Percentiles rank a stretch among this genome's conserved stretches.
These are phyloP conservation scores for Fusarium aywerte DNA, from an alignment of 2,329 filamentous ascomycete species.

Conservation along the genomic window DNA sequence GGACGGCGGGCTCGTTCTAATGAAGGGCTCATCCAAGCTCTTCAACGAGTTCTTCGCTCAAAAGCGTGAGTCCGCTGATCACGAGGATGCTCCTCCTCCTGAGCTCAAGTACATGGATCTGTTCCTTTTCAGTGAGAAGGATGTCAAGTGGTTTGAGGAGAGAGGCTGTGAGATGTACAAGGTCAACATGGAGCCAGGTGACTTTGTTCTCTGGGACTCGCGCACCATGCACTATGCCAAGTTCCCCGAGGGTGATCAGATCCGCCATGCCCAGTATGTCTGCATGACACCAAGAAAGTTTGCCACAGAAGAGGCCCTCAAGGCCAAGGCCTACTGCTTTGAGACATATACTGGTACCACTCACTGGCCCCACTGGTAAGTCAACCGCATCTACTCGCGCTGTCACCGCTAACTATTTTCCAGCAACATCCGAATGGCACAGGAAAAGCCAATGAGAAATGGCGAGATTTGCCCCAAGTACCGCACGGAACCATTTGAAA, in stretches of 20 bases:
- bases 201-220: slow-evolving; percentile 56
- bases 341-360: background rate
- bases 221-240: slow-evolving; percentile 57
- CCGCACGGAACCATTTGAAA: slow-evolving; percentile 40
- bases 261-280: slow-evolving; percentile 44
- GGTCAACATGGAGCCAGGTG: slow-evolving; percentile 56
- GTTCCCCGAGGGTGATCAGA: slow-evolving; percentile 52
- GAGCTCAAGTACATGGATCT: slow-evolving; percentile 48
- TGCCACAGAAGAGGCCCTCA: slow-evolving; percentile 16
- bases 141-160: slow-evolving; percentile 52
- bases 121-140: slow-evolving; percentile 49
- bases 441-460: slow-evolving; percentile 40
- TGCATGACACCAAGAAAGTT: slow-evolving; percentile 24
- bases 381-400: rapidly evolving
- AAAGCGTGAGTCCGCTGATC: slow-evolving; percentile 48
- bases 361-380: slow-evolving; percentile 21
- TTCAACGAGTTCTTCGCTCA: slow-evolving; percentile 52
- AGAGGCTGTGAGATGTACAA: slow-evolving; percentile 50
- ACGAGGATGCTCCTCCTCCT: slow-evolving; percentile 49
- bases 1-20: slow-evolving; percentile 52
- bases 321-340: slow-evolving; percentile 1
- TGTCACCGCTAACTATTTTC: background rate
- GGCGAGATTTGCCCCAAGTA: slow-evolving; percentile 39
- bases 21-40: slow-evolving; percentile 39
- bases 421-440: slow-evolving; percentile 31